A percentile compares a stretch with the other conserved stretches of the same genome.
phyloP scores from a whole-genome alignment of 2,329 filamentous ascomycete genomes.

The Diaporthe sp. region DNA sequence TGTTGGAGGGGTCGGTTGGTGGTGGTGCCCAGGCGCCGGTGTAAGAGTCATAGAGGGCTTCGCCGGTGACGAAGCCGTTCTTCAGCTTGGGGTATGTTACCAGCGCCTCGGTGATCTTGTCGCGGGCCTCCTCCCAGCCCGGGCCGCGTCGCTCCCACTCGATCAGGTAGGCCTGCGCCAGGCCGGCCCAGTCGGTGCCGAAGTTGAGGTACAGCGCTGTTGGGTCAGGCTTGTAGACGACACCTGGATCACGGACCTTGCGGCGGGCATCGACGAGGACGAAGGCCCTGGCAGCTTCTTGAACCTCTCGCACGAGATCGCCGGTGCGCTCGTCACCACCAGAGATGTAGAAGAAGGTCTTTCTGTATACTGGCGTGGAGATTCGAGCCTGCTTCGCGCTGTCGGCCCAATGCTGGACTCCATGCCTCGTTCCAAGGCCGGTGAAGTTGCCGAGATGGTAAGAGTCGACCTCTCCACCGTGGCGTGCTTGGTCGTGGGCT shows the following conservation, averaged over 20 bases:
- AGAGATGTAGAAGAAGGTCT: slow-evolving; percentile 66
- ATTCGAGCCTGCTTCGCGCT: slow-evolving; percentile 72
- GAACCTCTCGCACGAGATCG: slow-evolving; percentile 60
- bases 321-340: slow-evolving; percentile 68
- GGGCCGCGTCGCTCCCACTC: slow-evolving; percentile 68
- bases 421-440: slow-evolving; percentile 71
- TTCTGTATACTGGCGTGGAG: slow-evolving; percentile 66
- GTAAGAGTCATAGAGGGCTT: slow-evolving; percentile 60
- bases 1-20: slow-evolving; percentile 61
- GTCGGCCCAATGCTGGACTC: slow-evolving; percentile 70
- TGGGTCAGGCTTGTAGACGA: slow-evolving; percentile 53
- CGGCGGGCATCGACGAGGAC: slow-evolving; percentile 64
- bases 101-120: slow-evolving; percentile 60
- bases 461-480: slow-evolving; percentile 70
- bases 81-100: slow-evolving; percentile 63
- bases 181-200: slow-evolving; percentile 68
- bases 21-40: slow-evolving; percentile 63
- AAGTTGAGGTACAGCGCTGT: slow-evolving; percentile 60
- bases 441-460: slow-evolving; percentile 69
- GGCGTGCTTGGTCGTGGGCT: slow-evolving; percentile 67
- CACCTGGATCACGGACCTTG: slow-evolving; percentile 65
- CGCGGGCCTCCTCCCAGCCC: slow-evolving; percentile 61
- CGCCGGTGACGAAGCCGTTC: slow-evolving; percentile 69
- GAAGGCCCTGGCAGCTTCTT: slow-evolving; percentile 65
- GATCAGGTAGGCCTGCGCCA: slow-evolving; percentile 67